These are phyloP conservation scores for Fusarium drepaniforme DNA, from an alignment of 2,329 filamentous ascomycete species.

Conservation along the genomic window DNA sequence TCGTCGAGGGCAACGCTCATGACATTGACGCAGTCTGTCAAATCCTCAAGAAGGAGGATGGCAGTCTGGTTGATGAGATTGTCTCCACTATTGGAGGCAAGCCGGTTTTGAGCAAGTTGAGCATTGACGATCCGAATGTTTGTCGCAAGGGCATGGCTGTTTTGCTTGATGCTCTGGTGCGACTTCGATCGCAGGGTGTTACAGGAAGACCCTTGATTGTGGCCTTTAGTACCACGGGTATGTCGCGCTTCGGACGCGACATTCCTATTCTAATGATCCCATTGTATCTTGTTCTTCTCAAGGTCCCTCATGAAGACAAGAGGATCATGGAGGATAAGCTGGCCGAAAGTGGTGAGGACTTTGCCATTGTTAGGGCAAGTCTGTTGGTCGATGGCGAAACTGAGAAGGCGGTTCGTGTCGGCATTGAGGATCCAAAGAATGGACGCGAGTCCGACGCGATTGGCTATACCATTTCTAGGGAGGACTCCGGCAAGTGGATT, in stretches of 20 bases:
- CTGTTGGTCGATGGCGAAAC: constrained; percentile 49
- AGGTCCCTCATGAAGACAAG: constrained; percentile 62
- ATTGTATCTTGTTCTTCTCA: constrained; percentile 57
- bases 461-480: constrained; percentile 60
- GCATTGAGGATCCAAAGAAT: constrained; percentile 53
- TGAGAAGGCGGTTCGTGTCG: constrained; percentile 49
- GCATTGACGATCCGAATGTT: constrained; percentile 59
- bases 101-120: constrained; percentile 48
- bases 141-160: constrained; percentile 59
- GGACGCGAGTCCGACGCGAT: constrained; percentile 51
- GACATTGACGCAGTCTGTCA: constrained; percentile 52
- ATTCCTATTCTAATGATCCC: constrained; percentile 57
- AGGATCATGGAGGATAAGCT: constrained; percentile 57
- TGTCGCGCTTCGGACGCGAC: constrained; percentile 53
- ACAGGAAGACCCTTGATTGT: constrained; percentile 50
- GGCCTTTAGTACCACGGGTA: constrained; percentile 55
- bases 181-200: constrained; percentile 44
- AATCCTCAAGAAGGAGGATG: constrained; percentile 48
- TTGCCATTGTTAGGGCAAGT: constrained; percentile 54
- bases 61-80: constrained; percentile 57
- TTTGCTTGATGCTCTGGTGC: constrained; percentile 55
- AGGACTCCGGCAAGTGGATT: constrained; percentile 62
- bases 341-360: constrained; percentile 46
- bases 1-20: constrained; percentile 62
- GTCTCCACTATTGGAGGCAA: constrained; percentile 61